Conservation (phyloP, 306 rosid species). For the Vicia faba region DNA sequence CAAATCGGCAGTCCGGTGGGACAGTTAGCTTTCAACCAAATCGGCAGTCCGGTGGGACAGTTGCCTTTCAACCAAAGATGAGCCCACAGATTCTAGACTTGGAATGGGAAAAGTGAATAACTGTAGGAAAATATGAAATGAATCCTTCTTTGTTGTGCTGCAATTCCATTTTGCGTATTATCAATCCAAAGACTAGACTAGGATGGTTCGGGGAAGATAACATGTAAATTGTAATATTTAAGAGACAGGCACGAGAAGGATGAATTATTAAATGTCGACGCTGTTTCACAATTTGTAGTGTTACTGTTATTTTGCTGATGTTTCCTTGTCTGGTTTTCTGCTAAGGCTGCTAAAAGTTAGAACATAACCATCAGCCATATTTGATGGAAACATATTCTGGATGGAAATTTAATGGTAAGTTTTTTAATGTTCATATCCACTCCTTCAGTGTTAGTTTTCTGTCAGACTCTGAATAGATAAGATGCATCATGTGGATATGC, state of each 20-base stretch:
- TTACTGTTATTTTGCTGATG: slow-evolving; percentile 13
- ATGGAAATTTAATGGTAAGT: no score
- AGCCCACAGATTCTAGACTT: slow-evolving; percentile 44
- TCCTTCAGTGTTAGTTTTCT: no score
- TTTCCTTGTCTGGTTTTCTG: not conserved
- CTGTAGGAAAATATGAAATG: slow-evolving; percentile 33
- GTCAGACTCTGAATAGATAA: no score
- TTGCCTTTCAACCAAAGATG: slow-evolving; percentile 39
- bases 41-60: slow-evolving; percentile 30
- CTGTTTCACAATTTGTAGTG: slow-evolving; percentile 7
- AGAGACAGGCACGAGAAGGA: slow-evolving; percentile 12
- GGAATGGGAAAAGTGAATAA: slow-evolving; percentile 82
- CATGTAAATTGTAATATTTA: slow-evolving; percentile 35
- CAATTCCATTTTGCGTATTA: slow-evolving; percentile 33
- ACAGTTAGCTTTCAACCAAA: slow-evolving; percentile 36
- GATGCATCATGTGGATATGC: no score
- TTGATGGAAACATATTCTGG: no score
- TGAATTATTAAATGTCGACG: slow-evolving; percentile 21
- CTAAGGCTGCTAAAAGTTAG: slow-evolving; percentile 21
- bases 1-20: slow-evolving; percentile 31
- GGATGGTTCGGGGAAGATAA: slow-evolving; percentile 27
- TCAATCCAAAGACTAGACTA: slow-evolving; percentile 32
- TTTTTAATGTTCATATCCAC: no score
- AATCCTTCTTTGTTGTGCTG: slow-evolving; percentile 33
- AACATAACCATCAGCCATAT: not conserved